These are phyloP conservation scores for Aspergillus sp. DNA, from an alignment of 2,329 filamentous ascomycete species.

Conservation along the genomic window DNA sequence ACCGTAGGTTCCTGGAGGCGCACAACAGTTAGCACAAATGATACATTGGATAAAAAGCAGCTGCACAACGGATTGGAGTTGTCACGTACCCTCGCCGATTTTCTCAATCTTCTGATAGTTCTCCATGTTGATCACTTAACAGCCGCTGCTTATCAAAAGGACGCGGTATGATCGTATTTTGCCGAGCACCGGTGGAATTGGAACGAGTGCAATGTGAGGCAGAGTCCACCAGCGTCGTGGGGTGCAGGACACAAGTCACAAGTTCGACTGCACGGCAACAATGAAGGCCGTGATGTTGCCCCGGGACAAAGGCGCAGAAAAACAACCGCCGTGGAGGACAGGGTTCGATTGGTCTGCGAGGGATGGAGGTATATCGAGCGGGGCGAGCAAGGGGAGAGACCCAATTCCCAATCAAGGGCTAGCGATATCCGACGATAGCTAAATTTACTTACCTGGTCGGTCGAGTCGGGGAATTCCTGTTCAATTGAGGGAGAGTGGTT, in stretches of 20 bases:
- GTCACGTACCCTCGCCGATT: constrained; percentile 79
- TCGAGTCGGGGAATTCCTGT: constrained; percentile 34
- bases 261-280: constrained; percentile 11
- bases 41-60: neutral
- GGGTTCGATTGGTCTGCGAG: constrained; percentile 13
- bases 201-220: constrained; percentile 1
- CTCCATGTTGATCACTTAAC: constrained; percentile 62
- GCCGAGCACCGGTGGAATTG: neutral
- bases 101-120: constrained; percentile 97
- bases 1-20: constrained; percentile 75
- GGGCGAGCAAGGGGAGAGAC: constrained; percentile 4
- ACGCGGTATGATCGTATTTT: neutral
- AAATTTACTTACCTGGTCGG: constrained; percentile 12
- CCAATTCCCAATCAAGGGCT: constrained; percentile 7
- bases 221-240: constrained; percentile 13
- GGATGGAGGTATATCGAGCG: neutral
- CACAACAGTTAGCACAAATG: neutral
- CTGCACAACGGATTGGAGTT: neutral
- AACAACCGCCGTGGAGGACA: constrained; percentile 5
- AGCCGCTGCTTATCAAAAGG: neutral
- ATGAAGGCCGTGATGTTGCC: constrained; percentile 17
- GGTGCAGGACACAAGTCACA: constrained; percentile 14
- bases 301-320: constrained; percentile 18
- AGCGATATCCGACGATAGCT: neutral
- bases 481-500: constrained; percentile 47